Evolutionary conservation across 352 stramenopile species (phyloP).

Genomic region (Aphanomyces cochlioides): DNA sequence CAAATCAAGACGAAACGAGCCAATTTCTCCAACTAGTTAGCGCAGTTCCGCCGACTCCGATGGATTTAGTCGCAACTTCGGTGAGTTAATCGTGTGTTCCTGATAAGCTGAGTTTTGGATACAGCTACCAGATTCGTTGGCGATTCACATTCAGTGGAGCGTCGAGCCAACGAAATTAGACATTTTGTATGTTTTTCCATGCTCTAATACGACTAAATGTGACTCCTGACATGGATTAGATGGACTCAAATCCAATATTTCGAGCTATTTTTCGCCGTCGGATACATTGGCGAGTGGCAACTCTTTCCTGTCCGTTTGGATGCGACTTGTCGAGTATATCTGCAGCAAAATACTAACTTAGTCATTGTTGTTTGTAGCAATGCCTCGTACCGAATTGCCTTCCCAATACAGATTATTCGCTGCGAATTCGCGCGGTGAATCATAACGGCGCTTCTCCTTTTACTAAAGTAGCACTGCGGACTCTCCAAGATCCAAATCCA

Average conservation of each 20-base stretch:
- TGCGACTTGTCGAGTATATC: not conserved
- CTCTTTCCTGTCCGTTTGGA: slow-evolving; percentile 16
- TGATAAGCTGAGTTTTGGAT: not conserved
- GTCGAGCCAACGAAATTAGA: not conserved
- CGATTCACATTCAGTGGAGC: slow-evolving; percentile 1
- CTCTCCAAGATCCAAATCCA: not conserved
- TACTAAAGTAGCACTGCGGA: slow-evolving; percentile 4
- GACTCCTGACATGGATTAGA: not conserved
- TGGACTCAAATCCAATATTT: slow-evolving; percentile 13
- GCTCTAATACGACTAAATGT: too few species aligned
- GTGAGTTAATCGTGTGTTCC: not conserved
- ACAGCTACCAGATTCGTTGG: slow-evolving; percentile 1
- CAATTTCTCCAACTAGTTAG: slow-evolving; percentile 21
- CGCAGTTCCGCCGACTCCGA: slow-evolving; percentile 6
- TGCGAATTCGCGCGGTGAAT: slow-evolving; percentile 20
- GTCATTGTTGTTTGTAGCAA: not conserved
- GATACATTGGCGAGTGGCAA: slow-evolving; percentile 17
- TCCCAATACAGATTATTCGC: slow-evolving; percentile 20
- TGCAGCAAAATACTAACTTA: too few species aligned
- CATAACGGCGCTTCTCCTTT: slow-evolving; percentile 8
- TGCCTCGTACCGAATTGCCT: not conserved
- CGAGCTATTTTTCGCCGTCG: slow-evolving; percentile 7
- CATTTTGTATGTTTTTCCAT: too few species aligned
- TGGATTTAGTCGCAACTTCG: not conserved
- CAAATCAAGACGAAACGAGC: not conserved